Base-by-base conservation (phyloP, 192 early-diverging fungal genomes). In the Coemansia brasiliensis region DNA sequence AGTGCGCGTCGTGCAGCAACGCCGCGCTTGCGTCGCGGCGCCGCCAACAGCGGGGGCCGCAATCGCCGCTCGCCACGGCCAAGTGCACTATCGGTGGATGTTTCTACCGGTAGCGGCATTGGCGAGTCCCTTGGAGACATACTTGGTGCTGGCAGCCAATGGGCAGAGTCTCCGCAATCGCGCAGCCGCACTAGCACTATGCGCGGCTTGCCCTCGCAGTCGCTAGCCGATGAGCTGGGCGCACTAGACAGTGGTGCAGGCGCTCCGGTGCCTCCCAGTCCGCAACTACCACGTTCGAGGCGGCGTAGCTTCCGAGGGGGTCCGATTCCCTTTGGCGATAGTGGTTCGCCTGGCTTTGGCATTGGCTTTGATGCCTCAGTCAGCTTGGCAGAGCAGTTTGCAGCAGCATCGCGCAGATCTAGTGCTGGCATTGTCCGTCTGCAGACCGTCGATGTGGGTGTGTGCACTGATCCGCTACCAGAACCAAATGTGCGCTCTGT, bases 111-210 rank as follows among this genome's bases (percentile, higher is more conserved):
- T 11, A 10, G 6, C 10, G 4, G 12, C 16, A 29, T 18, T 6
- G 57, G 74, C 9, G 74, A 78, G 61, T 71, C 74, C 2, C 60
- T 71, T 9, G 74, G 69, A 39, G 74, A 71, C 10, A 78, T 78
- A n/a, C 48, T 78, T 3, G 74, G 74, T 18, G 35, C 53, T 10
- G 44, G 61, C 27, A 55, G 59, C 21, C 67, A 62, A 54, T 78
- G 74, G 74, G 74, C 46, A 27, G 74, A 69, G 5, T 46, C 63
- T 11, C 27, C 64, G 17, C 74, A 20, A 44, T 15, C 72, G 17
- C 61, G 59, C 16, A 61, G 66, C 42, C 59, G 57, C 46, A 18
- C 46, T 6, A 21, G 35, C 40, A 72, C 59, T 16, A 32, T 52
- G 25, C 63, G 58, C 20, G 70, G 58, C 10, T 32, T 35, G 16